phyloP scores from a whole-genome alignment of 108 stramenopile species.

The Tribonema minus region DNA sequence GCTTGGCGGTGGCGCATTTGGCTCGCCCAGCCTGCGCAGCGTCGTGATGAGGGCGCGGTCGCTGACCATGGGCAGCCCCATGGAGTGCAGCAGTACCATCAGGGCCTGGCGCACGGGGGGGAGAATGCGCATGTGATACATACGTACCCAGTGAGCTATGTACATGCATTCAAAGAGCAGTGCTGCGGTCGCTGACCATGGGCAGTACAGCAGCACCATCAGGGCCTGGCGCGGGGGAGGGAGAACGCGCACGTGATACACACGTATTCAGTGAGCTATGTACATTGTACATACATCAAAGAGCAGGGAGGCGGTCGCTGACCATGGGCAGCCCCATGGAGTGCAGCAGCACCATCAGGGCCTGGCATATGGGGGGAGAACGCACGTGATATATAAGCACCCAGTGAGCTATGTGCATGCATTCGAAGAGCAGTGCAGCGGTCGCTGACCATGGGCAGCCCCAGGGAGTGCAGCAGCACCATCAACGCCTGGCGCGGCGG shows the following conservation, averaged over 20 bases:
- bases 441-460: conserved; percentile 47
- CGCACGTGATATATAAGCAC: neutral
- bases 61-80: conserved; percentile 51
- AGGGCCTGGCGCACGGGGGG: too few species aligned
- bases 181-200: conserved; percentile 29
- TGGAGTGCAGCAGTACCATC: conserved; percentile 34
- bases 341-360: conserved; percentile 41
- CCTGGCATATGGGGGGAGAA: too few species aligned
- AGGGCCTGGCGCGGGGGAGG: conserved; percentile 3
- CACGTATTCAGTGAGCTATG: neutral
- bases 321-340: conserved; percentile 51
- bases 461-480: conserved; percentile 42
- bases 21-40: neutral
- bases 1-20: neutral
- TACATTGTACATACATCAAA: neutral
- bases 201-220: conserved; percentile 38
- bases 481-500: conserved; percentile 14
- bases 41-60: neutral
- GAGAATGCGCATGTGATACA: neutral
- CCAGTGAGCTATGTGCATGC: neutral
- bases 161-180: neutral
- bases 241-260: neutral
- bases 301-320: conserved; percentile 11
- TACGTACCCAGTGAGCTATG: neutral
- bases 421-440: neutral